phyloP scores from a whole-genome alignment of 345 rosid genomes.

The Bruguiera parviflora region DNA sequence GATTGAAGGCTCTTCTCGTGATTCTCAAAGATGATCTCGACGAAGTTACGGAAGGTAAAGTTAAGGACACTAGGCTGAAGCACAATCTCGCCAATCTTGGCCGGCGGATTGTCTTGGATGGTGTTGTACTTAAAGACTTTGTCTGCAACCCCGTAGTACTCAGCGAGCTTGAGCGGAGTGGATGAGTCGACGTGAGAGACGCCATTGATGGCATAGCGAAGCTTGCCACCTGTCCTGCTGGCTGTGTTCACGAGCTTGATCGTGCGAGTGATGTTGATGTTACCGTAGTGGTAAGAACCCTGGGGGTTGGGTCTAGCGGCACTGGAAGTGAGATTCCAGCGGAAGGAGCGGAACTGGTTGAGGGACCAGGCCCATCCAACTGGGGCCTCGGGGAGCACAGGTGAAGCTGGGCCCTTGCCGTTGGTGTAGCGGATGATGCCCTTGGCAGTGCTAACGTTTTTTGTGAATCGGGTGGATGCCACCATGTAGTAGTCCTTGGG shows the following conservation, averaged over 20 bases:
- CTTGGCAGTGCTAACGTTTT: slow-evolving; percentile 19
- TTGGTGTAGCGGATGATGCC: slow-evolving; percentile 23
- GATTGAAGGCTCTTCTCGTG: slow-evolving; percentile 33
- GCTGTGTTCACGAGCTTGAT: slow-evolving; percentile 27
- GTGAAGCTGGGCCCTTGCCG: slow-evolving; percentile 26
- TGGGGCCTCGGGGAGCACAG: slow-evolving; percentile 28
- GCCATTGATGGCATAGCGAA: slow-evolving; percentile 32
- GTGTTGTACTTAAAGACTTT: slow-evolving; percentile 32
- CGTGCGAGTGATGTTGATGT: slow-evolving; percentile 38
- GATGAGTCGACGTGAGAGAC: slow-evolving; percentile 24
- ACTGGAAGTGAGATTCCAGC: slow-evolving; percentile 40
- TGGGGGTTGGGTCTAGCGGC: slow-evolving; percentile 43
- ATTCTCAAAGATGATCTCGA: slow-evolving; percentile 34
- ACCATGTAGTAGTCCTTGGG: slow-evolving; percentile 36
- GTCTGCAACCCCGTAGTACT: slow-evolving; percentile 24
- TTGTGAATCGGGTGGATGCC: slow-evolving; percentile 31
- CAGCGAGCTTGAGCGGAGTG: slow-evolving; percentile 34
- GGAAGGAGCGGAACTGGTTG: slow-evolving; percentile 37
- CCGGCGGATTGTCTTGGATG: slow-evolving; percentile 17
- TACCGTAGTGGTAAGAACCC: slow-evolving; percentile 38
- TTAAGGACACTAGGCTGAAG: slow-evolving; percentile 26
- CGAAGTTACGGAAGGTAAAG: slow-evolving; percentile 28
- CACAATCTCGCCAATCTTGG: background rate
- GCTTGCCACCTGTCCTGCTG: slow-evolving; percentile 25
- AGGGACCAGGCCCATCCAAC: slow-evolving; percentile 42